Percentiles rank a stretch among this genome's conserved stretches.
These are phyloP conservation scores for Lithospermum erythrorhizon DNA, from an alignment of 257 asterid species.

Conservation along the genomic window DNA sequence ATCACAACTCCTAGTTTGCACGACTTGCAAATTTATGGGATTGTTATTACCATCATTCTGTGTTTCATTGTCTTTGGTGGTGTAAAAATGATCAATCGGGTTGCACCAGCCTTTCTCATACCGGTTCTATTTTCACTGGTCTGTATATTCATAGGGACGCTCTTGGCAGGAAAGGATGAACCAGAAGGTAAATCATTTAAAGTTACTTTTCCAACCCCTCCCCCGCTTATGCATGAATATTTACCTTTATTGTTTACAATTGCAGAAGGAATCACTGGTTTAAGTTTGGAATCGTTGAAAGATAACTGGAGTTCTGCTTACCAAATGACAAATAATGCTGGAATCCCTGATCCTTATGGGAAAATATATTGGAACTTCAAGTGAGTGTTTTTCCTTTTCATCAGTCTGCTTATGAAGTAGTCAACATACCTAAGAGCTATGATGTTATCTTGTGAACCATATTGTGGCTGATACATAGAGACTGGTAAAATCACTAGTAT, in stretches of 20 bases:
- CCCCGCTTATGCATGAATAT: conserved; percentile 9
- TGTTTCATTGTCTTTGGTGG: conserved; percentile 99
- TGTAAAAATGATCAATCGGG: conserved; percentile 91
- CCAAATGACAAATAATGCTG: conserved; percentile 89
- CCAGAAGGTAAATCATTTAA: conserved; percentile 53
- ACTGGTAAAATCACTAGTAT: not conserved
- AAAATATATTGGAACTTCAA: conserved; percentile 77
- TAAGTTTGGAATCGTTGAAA: conserved; percentile 66
- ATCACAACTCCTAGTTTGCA: conserved; percentile 89
- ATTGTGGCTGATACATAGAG: not conserved
- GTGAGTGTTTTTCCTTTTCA: conserved; percentile 30
- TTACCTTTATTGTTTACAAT: conserved; percentile 21
- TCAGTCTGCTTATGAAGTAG: not conserved
- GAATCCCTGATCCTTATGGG: conserved; percentile 92
- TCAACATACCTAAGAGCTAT: not conserved
- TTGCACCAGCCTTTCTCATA: conserved; percentile 93
- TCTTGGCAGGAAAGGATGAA: conserved; percentile 55
- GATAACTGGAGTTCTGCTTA: conserved; percentile 77
- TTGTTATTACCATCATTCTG: conserved; percentile 78
- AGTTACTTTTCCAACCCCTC: conserved; percentile 7
- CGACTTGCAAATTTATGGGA: conserved; percentile 92
- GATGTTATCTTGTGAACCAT: not conserved
- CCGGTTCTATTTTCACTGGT: conserved; percentile 76
- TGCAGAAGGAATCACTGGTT: conserved; percentile 90
- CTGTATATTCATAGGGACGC: conserved; percentile 79